Conservation (phyloP, 2,329 filamentous ascomycete genomes). For the Pestalotiopsis sp. region DNA sequence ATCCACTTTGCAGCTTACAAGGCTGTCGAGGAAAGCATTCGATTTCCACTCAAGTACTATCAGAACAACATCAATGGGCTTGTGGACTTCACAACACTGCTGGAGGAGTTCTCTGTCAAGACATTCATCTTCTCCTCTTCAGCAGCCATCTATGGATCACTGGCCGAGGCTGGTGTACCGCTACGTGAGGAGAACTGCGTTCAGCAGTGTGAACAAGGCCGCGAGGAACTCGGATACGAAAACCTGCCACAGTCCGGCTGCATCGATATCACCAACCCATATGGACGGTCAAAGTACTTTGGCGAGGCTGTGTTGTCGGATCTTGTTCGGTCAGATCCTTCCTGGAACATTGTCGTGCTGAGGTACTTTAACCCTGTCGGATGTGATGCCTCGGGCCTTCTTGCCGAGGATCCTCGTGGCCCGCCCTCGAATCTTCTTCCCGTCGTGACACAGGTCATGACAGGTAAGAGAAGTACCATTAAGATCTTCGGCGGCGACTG, state of each 20-base stretch:
- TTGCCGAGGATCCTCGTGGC: constrained; percentile 61
- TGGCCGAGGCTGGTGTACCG: not conserved
- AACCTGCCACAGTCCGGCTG: constrained; percentile 2
- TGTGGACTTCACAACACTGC: constrained; percentile 49
- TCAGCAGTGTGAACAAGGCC: not conserved
- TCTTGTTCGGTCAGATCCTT: not conserved
- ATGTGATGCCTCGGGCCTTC: constrained; percentile 6
- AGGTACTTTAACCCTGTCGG: constrained; percentile 8
- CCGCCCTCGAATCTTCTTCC: constrained; percentile 67
- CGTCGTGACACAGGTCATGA: constrained; percentile 64
- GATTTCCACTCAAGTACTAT: constrained; percentile 65
- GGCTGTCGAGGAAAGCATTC: constrained; percentile 66
- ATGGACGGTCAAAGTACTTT: constrained; percentile 6
- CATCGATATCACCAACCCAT: constrained; percentile 5
- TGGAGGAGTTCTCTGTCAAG: constrained; percentile 63
- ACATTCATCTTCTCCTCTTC: constrained; percentile 71
- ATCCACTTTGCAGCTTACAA: constrained; percentile 73
- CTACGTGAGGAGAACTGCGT: constrained; percentile 6
- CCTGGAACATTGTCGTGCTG: constrained; percentile 7
- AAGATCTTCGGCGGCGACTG: constrained; percentile 68
- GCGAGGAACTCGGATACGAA: not conserved
- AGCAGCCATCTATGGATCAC: constrained; percentile 64
- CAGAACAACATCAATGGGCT: constrained; percentile 59
- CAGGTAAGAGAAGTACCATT: constrained; percentile 54
- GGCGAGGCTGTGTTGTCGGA: constrained; percentile 4